phyloP scores from a whole-genome alignment of 1,284 basidiomycete genomes.

The Sphagnurus paluster region DNA sequence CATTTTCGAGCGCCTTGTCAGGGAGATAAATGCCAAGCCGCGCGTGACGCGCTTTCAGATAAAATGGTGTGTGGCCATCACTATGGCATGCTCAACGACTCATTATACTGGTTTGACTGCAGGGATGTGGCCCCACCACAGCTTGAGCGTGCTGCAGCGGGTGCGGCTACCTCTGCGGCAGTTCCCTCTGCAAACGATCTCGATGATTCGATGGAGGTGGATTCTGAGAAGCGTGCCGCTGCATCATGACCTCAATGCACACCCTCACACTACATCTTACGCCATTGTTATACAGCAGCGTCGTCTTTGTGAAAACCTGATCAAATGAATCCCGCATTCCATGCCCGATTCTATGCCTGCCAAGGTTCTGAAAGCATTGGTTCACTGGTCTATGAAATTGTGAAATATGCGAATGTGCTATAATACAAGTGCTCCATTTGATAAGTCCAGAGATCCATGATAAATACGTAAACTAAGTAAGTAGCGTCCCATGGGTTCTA shows the following conservation, averaged over 20 bases:
- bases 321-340: too few species aligned
- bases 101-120: neutral
- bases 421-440: too few species aligned
- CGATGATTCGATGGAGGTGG: constrained; percentile 34
- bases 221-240: constrained; percentile 16
- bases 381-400: too few species aligned
- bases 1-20: constrained; percentile 75
- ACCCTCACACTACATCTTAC: neutral
- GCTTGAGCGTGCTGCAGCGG: constrained; percentile 47
- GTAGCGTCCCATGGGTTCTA: too few species aligned
- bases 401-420: too few species aligned
- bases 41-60: constrained; percentile 92
- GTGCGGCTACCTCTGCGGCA: constrained; percentile 75
- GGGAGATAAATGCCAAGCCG: constrained; percentile 91
- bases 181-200: constrained; percentile 79
- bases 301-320: too few species aligned
- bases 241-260: constrained; percentile 18
- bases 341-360: too few species aligned
- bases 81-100: too few species aligned
- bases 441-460: too few species aligned
- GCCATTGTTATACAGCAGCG: too few species aligned
- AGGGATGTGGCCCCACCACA: constrained; percentile 72
- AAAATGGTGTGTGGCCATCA: constrained; percentile 71
- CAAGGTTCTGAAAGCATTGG: too few species aligned
- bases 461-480: too few species aligned